Evolutionary conservation across 176 grass and related monocot species (phyloP).

Genomic region (Oryza meyeriana): DNA sequence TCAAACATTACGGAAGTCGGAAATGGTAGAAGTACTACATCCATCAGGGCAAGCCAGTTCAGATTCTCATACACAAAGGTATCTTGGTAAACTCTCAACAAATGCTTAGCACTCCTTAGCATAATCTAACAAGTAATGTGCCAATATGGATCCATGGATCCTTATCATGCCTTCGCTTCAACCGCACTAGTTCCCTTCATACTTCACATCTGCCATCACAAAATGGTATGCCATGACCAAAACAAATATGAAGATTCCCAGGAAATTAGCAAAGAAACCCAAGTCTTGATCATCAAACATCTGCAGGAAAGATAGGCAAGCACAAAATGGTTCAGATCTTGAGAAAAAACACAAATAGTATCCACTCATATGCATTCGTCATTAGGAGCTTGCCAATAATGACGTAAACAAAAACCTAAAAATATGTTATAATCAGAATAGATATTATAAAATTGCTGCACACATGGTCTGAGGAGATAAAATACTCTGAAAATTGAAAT

Average conservation of each 20-base stretch:
- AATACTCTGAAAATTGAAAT: background rate
- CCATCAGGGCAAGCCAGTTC: background rate
- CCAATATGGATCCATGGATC: background rate
- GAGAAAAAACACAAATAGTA: background rate
- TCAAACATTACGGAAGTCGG: background rate
- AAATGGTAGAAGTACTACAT: background rate
- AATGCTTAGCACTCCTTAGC: background rate
- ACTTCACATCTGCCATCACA: constrained; percentile 25
- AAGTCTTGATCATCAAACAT: constrained; percentile 93
- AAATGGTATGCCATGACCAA: constrained; percentile 82
- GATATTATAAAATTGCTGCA: background rate
- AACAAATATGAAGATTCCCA: constrained; percentile 86
- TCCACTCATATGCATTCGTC: background rate
- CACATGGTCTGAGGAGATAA: background rate
- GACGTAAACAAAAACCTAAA: background rate
- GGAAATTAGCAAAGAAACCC: constrained; percentile 87
- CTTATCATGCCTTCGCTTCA: background rate
- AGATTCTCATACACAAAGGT: background rate
- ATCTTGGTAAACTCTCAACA: background rate
- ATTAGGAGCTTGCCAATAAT: background rate
- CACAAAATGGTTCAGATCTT: background rate
- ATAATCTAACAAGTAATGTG: background rate
- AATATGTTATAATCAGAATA: background rate
- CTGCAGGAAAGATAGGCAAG: constrained; percentile 32
- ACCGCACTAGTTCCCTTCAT: background rate